Percentiles rank a stretch among this genome's conserved stretches.
Conservation (phyloP, 306 rosid genomes). For the Trifolium repens region DNA sequence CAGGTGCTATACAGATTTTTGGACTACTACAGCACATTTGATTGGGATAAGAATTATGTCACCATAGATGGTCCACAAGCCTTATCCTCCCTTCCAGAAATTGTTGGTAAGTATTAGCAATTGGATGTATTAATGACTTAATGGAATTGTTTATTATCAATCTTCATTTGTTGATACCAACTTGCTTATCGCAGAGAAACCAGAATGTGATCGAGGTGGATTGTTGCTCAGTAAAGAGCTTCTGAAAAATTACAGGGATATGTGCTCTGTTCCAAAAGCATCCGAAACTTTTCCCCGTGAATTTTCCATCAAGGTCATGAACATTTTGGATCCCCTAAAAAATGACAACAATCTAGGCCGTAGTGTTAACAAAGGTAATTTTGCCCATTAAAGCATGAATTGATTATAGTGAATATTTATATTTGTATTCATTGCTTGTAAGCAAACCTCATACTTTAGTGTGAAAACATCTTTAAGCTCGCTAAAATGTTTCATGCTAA, state of each 20-base stretch:
- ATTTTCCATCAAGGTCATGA: slow-evolving; percentile 59
- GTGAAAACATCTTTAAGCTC: slow-evolving; percentile 21
- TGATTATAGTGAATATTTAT: slow-evolving; percentile 16
- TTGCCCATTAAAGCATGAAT: slow-evolving; percentile 32
- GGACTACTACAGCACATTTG: slow-evolving; percentile 68
- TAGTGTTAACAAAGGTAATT: slow-evolving; percentile 62
- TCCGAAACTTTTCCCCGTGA: slow-evolving; percentile 39
- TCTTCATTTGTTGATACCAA: slow-evolving; percentile 36
- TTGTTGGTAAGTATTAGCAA: slow-evolving; percentile 42
- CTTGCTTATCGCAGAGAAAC: slow-evolving; percentile 47
- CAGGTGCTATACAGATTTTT: slow-evolving; percentile 73
- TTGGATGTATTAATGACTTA: slow-evolving; percentile 9
- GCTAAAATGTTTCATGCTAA: slow-evolving; percentile 12
- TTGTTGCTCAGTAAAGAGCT: slow-evolving; percentile 62
- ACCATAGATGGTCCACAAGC: slow-evolving; percentile 59
- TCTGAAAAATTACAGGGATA: slow-evolving; percentile 54
- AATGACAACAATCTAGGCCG: slow-evolving; percentile 72
- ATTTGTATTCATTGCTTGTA: slow-evolving; percentile 13
- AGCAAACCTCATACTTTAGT: slow-evolving; percentile 5
- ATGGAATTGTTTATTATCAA: slow-evolving; percentile 29
- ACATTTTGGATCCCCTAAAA: slow-evolving; percentile 74
- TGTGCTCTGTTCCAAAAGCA: slow-evolving; percentile 46
- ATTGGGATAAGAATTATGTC: slow-evolving; percentile 61
- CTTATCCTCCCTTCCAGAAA: slow-evolving; percentile 59
- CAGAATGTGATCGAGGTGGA: slow-evolving; percentile 45